Evolutionary conservation across 2,329 filamentous ascomycete species (phyloP).

Genomic region (Ascochyta pisi): DNA sequence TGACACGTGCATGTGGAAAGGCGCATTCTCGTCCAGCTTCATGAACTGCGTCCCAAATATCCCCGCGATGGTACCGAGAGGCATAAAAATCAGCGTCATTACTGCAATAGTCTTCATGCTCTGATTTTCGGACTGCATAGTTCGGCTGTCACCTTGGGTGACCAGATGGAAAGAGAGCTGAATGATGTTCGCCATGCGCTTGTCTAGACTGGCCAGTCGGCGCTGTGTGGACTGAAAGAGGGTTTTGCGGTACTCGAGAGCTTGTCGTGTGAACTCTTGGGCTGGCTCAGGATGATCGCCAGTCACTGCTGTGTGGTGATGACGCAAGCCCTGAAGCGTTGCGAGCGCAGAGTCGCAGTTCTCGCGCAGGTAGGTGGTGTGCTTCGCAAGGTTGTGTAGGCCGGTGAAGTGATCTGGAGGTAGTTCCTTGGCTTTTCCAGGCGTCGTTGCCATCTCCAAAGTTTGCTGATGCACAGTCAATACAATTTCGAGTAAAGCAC

Average conservation of each 20-base stretch:
- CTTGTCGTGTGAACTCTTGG: conserved; percentile 22
- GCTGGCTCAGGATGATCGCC: conserved; percentile 8
- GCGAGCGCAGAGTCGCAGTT: conserved; percentile 39
- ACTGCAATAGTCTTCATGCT: conserved; percentile 57
- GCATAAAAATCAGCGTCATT: conserved; percentile 54
- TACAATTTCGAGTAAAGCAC: neutral
- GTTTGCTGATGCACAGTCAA: conserved; percentile 27
- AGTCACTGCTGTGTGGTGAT: conserved; percentile 24
- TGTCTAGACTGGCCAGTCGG: conserved; percentile 45
- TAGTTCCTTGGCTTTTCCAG: conserved; percentile 29
- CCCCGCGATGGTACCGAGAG: conserved; percentile 44
- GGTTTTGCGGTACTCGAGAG: conserved; percentile 40
- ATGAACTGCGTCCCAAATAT: conserved; percentile 44
- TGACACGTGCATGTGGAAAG: conserved; percentile 32
- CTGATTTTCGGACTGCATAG: conserved; percentile 48
- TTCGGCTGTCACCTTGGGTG: conserved; percentile 47
- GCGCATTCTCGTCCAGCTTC: conserved; percentile 26
- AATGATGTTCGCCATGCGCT: conserved; percentile 49
- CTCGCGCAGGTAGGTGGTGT: conserved; percentile 49
- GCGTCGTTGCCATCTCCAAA: conserved; percentile 26
- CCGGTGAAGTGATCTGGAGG: conserved; percentile 28
- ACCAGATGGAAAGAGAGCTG: conserved; percentile 52
- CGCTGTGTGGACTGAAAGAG: conserved; percentile 46
- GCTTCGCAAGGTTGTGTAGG: conserved; percentile 51
- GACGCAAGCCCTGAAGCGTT: conserved; percentile 34